These are phyloP conservation scores for Botrytis porri DNA, from an alignment of 2,329 filamentous ascomycete genomes.

Conservation along the genomic window DNA sequence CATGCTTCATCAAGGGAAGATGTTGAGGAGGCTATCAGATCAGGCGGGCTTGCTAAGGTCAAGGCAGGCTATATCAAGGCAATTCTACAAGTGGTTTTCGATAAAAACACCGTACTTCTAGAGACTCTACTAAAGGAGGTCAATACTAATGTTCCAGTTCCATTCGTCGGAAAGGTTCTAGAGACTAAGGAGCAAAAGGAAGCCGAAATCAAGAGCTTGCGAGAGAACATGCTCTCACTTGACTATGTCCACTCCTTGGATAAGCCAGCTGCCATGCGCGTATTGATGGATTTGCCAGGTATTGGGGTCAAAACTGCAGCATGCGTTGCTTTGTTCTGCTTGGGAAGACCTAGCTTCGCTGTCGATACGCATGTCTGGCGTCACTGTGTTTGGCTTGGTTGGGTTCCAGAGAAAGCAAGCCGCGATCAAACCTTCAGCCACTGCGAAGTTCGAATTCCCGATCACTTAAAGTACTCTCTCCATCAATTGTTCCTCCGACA, in stretches of 20 bases:
- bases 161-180: conserved; percentile 43
- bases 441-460: conserved; percentile 50
- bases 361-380: conserved; percentile 57
- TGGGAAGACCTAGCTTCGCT: conserved; percentile 52
- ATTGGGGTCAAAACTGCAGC: conserved; percentile 57
- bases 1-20: conserved; percentile 55
- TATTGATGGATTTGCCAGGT: conserved; percentile 50
- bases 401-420: conserved; percentile 51
- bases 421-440: conserved; percentile 51
- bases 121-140: conserved; percentile 48
- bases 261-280: conserved; percentile 49
- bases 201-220: conserved; percentile 54
- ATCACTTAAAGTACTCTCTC: conserved; percentile 53
- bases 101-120: conserved; percentile 59
- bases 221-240: conserved; percentile 56
- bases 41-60: conserved; percentile 65
- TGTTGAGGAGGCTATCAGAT: conserved; percentile 66
- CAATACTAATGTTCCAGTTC: conserved; percentile 42
- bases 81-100: conserved; percentile 69
- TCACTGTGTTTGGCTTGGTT: conserved; percentile 51
- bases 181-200: conserved; percentile 50
- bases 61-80: conserved; percentile 72
- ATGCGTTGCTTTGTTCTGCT: conserved; percentile 55
- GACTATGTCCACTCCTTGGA: conserved; percentile 49
- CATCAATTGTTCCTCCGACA: conserved; percentile 56